Percentiles rank a stretch among this genome's conserved stretches.
Conservation (phyloP, 2,329 filamentous ascomycete species). For the Beauveria rudraprayagi region DNA sequence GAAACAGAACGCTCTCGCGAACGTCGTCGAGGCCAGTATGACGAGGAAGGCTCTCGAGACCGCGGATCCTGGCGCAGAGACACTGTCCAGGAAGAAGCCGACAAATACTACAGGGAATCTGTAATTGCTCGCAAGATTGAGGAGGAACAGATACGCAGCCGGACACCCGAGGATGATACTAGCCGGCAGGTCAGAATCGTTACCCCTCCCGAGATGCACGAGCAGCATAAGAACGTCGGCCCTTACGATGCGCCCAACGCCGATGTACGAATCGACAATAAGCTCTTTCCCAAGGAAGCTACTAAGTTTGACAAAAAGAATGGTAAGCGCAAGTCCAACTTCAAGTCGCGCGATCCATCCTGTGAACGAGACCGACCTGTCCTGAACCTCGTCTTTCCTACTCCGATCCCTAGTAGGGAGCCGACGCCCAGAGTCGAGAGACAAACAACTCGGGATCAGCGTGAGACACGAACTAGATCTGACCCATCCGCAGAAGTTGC, state of each 20-base stretch:
- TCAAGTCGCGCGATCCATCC: conserved; percentile 43
- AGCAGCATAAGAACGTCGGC: conserved; percentile 31
- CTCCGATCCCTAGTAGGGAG: conserved; percentile 37
- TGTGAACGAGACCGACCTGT: conserved; percentile 48
- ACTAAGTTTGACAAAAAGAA: conserved; percentile 25
- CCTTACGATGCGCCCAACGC: conserved; percentile 52
- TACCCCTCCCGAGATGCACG: conserved; percentile 40
- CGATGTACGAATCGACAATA: conserved; percentile 55
- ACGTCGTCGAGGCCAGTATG: conserved; percentile 23
- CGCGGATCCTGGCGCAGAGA: conserved; percentile 29
- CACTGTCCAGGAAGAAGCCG: conserved; percentile 47
- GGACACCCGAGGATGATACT: conserved; percentile 37
- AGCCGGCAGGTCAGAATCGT: conserved; percentile 38
- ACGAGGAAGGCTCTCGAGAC: conserved; percentile 27
- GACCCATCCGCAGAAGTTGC: conserved; percentile 27
- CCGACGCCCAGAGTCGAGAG: conserved; percentile 12
- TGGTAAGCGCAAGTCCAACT: conserved; percentile 22
- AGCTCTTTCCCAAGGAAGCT: conserved; percentile 46
- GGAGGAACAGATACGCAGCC: conserved; percentile 44
- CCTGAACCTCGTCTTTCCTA: conserved; percentile 54
- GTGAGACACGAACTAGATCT: conserved; percentile 14
- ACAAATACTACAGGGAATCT: conserved; percentile 49
- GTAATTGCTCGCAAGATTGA: conserved; percentile 45
- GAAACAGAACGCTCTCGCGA: conserved; percentile 31
- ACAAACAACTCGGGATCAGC: conserved; percentile 11